phyloP scores from a whole-genome alignment of 169 alveolate species.

The Babesia caballi region DNA sequence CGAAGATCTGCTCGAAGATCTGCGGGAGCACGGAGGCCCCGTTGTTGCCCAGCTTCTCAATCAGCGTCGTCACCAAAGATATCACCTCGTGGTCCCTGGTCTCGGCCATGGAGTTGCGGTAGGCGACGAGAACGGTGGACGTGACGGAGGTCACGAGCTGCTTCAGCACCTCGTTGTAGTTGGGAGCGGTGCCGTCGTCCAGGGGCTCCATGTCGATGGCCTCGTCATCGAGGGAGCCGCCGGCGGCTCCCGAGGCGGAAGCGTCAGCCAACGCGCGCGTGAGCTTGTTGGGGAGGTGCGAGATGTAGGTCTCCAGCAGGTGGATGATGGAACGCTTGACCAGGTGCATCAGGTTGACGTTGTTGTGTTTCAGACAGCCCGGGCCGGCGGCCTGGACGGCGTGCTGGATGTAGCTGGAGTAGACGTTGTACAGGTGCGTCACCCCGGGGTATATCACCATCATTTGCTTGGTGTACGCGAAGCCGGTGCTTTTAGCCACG shows the following conservation, averaged over 20 bases:
- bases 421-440: slow-evolving; percentile 44
- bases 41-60: slow-evolving; percentile 70
- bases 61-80: slow-evolving; percentile 67
- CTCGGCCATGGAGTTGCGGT: slow-evolving; percentile 70
- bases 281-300: slow-evolving; percentile 42
- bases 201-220: not conserved
- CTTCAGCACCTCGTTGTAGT: slow-evolving; percentile 66
- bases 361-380: slow-evolving; percentile 32
- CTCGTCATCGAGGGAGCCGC: not conserved
- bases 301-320: slow-evolving; percentile 70
- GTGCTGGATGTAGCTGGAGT: slow-evolving; percentile 43
- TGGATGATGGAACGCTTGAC: slow-evolving; percentile 73
- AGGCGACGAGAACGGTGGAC: slow-evolving; percentile 66
- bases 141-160: slow-evolving; percentile 59
- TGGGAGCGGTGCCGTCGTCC: slow-evolving; percentile 1
- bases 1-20: slow-evolving; percentile 82
- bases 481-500: slow-evolving; percentile 59
- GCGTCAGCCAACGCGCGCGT: slow-evolving; percentile 9
- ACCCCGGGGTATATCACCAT: slow-evolving; percentile 24
- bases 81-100: slow-evolving; percentile 78
- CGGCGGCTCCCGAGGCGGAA: not conserved
- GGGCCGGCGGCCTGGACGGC: slow-evolving; percentile 46
- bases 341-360: slow-evolving; percentile 79
- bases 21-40: slow-evolving; percentile 78
- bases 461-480: slow-evolving; percentile 55